phyloP scores from a whole-genome alignment of 495 filamentous ascomycete genomes.

The Talaromyces liani region DNA sequence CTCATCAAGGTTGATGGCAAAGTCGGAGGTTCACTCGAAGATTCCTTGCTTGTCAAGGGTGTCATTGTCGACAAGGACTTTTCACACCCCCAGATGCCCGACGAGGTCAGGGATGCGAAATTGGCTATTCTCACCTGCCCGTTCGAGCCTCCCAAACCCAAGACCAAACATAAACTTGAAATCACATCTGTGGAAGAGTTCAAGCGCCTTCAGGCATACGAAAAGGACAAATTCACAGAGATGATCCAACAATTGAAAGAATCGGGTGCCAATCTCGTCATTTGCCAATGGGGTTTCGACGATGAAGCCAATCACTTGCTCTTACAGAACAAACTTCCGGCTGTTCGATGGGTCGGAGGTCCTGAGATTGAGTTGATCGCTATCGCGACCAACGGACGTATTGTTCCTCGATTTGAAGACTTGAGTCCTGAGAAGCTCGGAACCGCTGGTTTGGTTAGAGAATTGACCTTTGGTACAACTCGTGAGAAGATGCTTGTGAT shows the following conservation, averaged over 20 bases:
- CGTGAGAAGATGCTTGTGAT: conserved; percentile 99
- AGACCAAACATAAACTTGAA: conserved; percentile 99
- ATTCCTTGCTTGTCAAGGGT: conserved; percentile 89
- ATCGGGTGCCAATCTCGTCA: conserved; percentile 93
- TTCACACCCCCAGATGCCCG: conserved; percentile 98
- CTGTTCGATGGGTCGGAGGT: conserved; percentile 95
- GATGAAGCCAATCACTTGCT: conserved; percentile 98
- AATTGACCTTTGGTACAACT: conserved; percentile 95
- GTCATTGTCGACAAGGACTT: conserved; percentile 99
- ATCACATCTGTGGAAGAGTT: conserved; percentile 97
- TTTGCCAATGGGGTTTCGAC: conserved; percentile 99
- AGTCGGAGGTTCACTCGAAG: conserved; percentile 90
- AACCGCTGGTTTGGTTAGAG: conserved; percentile 78
- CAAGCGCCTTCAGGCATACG: conserved; percentile 91
- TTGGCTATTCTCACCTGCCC: conserved; percentile 96
- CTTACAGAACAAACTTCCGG: conserved; percentile 90
- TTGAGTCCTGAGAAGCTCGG: conserved; percentile 85
- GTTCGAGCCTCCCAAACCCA: conserved; percentile 99
- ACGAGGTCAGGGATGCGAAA: conserved; percentile 88
- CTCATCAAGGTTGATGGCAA: conserved; percentile 99
- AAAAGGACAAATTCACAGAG: conserved; percentile 90
- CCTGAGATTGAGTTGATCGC: conserved; percentile 98
- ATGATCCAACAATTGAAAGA: conserved; percentile 99
- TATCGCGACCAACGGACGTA: conserved; percentile 95
- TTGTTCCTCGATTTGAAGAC: conserved; percentile 96